Evolutionary conservation across 306 rosid genomes (phyloP).

Genomic region (Biancaea sappan): DNA sequence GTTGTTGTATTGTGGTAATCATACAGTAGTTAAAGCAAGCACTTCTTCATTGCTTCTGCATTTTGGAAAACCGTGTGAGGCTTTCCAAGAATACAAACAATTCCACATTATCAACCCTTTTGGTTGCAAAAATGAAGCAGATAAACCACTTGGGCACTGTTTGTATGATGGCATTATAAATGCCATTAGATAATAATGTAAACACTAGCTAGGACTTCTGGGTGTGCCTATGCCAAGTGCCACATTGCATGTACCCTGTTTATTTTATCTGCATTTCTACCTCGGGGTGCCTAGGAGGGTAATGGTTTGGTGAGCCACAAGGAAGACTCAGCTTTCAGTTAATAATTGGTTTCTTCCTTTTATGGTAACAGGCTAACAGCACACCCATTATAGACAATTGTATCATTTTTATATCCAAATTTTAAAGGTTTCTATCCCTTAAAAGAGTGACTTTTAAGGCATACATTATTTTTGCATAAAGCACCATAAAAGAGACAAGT

Average conservation of each 20-base stretch:
- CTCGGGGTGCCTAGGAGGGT: background rate
- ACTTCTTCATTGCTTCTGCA: background rate
- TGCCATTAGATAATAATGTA: background rate
- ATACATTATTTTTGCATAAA: too few species aligned
- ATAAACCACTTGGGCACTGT: too few species aligned
- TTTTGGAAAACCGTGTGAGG: background rate
- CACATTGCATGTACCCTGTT: too few species aligned
- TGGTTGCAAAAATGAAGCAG: background rate
- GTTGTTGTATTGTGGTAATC: background rate
- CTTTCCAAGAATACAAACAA: background rate
- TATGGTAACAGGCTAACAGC: too few species aligned
- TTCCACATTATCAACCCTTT: background rate
- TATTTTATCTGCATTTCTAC: background rate
- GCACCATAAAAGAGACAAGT: too few species aligned
- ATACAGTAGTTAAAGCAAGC: constrained; percentile 6
- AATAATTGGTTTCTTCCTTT: too few species aligned
- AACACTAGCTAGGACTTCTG: background rate
- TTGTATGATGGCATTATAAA: constrained; percentile 4
- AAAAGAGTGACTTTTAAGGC: too few species aligned
- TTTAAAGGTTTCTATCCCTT: too few species aligned
- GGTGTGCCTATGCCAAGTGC: background rate
- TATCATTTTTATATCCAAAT: too few species aligned
- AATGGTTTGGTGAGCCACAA: background rate
- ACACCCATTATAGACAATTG: too few species aligned
- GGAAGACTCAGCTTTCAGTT: background rate